A percentile compares a stretch with the other conserved stretches of the same genome.
phyloP scores from a whole-genome alignment of 768 basidiomycete genomes.

The Suillus discolor region DNA sequence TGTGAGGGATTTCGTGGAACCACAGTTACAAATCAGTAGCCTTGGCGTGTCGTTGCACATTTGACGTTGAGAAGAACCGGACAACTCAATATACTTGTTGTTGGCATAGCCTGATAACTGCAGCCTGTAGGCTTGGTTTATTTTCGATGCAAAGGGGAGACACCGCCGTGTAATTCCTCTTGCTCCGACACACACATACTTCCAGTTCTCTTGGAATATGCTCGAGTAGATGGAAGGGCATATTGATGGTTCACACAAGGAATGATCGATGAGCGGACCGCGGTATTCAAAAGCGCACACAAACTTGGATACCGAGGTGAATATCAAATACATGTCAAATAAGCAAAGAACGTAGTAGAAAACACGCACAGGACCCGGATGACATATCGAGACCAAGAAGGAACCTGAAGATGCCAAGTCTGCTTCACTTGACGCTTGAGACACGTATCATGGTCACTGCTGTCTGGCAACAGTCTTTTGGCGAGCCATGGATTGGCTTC shows the following conservation, averaged over 20 bases:
- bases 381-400: neutral
- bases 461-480: neutral
- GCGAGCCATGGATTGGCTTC: neutral
- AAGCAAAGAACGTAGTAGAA: neutral
- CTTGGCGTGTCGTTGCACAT: neutral
- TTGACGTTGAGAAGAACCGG: neutral
- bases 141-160: neutral
- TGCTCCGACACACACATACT: neutral
- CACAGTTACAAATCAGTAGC: neutral
- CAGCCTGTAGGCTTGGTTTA: neutral
- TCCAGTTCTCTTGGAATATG: neutral
- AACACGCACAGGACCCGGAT: neutral
- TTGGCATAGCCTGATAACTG: neutral
- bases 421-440: neutral
- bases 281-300: neutral
- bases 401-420: neutral
- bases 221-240: neutral
- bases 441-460: neutral
- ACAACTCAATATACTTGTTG: neutral
- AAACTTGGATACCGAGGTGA: neutral
- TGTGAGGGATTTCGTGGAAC: neutral
- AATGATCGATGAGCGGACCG: neutral
- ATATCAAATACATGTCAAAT: neutral
- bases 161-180: neutral
- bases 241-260: neutral